A percentile compares a stretch with the other conserved stretches of the same genome.
Conservation (phyloP, 2,329 filamentous ascomycete genomes). For the Paecilomyces sp. region DNA sequence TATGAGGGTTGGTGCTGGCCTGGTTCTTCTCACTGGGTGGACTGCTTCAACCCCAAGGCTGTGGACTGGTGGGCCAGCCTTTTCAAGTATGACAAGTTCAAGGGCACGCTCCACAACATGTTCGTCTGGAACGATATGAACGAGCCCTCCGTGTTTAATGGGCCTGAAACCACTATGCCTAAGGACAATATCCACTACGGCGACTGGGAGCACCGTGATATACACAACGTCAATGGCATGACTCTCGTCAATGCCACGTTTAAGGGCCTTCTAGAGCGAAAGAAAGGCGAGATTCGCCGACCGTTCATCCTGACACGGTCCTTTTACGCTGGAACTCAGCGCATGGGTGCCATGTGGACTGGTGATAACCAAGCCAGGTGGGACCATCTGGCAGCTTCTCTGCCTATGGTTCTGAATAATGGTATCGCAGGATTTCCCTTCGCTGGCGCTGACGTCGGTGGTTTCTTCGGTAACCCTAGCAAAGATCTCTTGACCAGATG, state of each 20-base stretch:
- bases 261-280: conserved; percentile 73
- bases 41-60: conserved; percentile 89
- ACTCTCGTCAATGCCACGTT: conserved; percentile 94
- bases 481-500: conserved; percentile 87
- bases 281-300: conserved; percentile 75
- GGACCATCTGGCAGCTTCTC: conserved; percentile 79
- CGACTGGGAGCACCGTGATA: conserved; percentile 91
- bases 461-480: conserved; percentile 95
- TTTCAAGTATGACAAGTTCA: conserved; percentile 83
- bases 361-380: conserved; percentile 94
- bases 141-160: conserved; percentile 97
- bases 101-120: conserved; percentile 75
- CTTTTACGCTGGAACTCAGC: conserved; percentile 86
- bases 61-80: conserved; percentile 84
- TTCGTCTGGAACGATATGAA: conserved; percentile 99
- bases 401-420: conserved; percentile 90
- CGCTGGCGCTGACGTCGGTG: conserved; percentile 88
- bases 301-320: conserved; percentile 91
- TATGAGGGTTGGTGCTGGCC: conserved; percentile 99
- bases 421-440: conserved; percentile 93
- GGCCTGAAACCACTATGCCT: conserved; percentile 96
- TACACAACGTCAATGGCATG: conserved; percentile 93
- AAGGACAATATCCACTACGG: conserved; percentile 93
- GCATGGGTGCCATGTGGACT: conserved; percentile 94
- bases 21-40: conserved; percentile 91